Percentiles rank a stretch among this genome's conserved stretches.
These are phyloP conservation scores for Annulohypoxylon nitens DNA, from an alignment of 495 filamentous ascomycete genomes.

Conservation along the genomic window DNA sequence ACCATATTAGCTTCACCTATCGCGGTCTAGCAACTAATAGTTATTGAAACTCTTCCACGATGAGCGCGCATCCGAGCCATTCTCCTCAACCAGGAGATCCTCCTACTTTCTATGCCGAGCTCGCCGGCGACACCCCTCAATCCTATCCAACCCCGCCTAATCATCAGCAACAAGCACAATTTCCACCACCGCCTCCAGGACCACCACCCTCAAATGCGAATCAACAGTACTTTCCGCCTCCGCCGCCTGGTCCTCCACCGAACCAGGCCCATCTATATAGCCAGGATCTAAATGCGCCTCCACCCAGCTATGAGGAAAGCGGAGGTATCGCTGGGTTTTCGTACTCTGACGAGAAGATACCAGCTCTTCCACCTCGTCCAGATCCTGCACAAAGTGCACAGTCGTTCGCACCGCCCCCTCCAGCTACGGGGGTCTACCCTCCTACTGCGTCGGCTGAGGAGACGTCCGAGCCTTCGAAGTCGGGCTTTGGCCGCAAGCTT, in stretches of 20 bases:
- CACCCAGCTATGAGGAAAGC: conserved; percentile 31
- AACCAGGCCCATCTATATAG: conserved; percentile 4
- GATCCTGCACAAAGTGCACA: conserved; percentile 22
- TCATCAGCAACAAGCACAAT: conserved; percentile 12
- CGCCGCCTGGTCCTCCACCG: conserved; percentile 33
- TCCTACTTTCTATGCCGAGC: conserved; percentile 35
- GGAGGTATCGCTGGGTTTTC: conserved; percentile 8
- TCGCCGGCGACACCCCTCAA: conserved; percentile 30
- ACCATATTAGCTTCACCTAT: neutral
- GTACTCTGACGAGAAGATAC: conserved; percentile 35
- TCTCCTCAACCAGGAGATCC: conserved; percentile 33
- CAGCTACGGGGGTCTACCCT: conserved; percentile 13
- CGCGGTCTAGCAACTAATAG: neutral
- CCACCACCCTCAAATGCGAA: conserved; percentile 27
- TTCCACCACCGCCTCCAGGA: conserved; percentile 36
- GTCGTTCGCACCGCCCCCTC: conserved; percentile 22
- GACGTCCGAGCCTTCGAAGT: conserved; percentile 23
- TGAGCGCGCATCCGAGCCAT: conserved; percentile 41
- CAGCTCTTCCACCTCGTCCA: conserved; percentile 33
- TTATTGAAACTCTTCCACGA: conserved; percentile 3
- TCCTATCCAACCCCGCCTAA: conserved; percentile 22
- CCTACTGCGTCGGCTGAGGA: neutral
- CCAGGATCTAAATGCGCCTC: conserved; percentile 12
- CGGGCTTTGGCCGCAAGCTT: conserved; percentile 46
- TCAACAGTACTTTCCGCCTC: conserved; percentile 34